These are phyloP conservation scores for Ligustrum vulgare DNA, from an alignment of 257 asterid genomes.

Conservation along the genomic window DNA sequence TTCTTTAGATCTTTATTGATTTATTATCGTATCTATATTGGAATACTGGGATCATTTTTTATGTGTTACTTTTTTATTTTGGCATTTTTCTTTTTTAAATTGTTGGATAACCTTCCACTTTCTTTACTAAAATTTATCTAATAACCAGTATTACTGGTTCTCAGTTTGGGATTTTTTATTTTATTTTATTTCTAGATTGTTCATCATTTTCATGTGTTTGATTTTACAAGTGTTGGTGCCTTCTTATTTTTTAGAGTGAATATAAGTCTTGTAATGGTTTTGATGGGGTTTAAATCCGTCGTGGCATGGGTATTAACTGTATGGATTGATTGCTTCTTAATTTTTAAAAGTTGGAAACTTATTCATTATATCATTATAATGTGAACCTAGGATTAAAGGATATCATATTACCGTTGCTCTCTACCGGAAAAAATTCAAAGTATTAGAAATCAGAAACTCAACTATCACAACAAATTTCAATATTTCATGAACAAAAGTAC, in stretches of 20 bases:
- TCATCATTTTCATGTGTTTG: neutral
- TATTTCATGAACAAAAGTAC: neutral
- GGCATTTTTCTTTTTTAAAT: neutral
- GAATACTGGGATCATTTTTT: neutral
- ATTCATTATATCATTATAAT: too few species aligned
- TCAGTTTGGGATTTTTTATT: neutral
- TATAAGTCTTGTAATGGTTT: neutral
- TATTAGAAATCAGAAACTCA: neutral
- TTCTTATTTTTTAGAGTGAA: neutral
- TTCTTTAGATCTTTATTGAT: neutral
- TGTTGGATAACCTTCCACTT: neutral
- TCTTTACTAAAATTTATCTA: neutral
- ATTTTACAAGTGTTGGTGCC: neutral
- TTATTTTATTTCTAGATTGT: neutral
- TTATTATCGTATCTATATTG: neutral
- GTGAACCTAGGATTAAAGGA: neutral
- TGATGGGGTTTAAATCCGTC: too few species aligned
- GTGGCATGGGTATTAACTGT: neutral
- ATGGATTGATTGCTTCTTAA: neutral
- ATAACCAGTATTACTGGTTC: neutral
- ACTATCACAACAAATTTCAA: neutral
- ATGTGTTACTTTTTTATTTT: neutral
- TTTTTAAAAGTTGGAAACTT: too few species aligned
- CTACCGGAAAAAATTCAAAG: neutral
- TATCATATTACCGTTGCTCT: neutral